phyloP scores from a whole-genome alignment of 116 monocot genomes.

The Iris pallida region DNA sequence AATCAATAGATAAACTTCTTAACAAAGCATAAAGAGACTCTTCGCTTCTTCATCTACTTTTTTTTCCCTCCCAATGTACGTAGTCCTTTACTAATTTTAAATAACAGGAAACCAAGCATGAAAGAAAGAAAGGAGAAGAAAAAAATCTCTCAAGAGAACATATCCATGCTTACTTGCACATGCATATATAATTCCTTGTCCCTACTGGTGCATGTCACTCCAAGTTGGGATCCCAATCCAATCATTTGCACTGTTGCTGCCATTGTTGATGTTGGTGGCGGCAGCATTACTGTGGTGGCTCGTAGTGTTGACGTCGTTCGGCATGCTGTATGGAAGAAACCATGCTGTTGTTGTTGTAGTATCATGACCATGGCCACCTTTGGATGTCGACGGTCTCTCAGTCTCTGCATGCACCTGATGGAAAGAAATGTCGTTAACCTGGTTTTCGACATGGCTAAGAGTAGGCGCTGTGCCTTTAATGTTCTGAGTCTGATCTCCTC shows the following conservation, averaged over 20 bases:
- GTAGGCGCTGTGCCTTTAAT: neutral
- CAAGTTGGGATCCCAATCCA: conserved; percentile 24
- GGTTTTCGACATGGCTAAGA: neutral
- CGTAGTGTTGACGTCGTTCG: too few species aligned
- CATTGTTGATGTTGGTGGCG: neutral
- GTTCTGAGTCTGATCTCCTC: neutral
- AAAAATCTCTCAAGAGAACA: too few species aligned
- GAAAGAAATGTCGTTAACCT: neutral
- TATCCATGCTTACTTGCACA: too few species aligned
- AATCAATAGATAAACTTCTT: too few species aligned
- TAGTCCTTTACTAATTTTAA: too few species aligned
- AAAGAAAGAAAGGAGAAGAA: too few species aligned
- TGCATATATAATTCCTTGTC: too few species aligned
- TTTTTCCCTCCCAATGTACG: too few species aligned
- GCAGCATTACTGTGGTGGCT: neutral
- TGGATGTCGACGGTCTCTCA: neutral
- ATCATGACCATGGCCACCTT: neutral
- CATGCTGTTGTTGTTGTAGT: conserved; percentile 10
- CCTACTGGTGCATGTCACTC: conserved; percentile 15
- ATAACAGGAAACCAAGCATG: too few species aligned
- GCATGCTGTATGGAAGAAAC: conserved; percentile 16
- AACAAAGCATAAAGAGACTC: too few species aligned
- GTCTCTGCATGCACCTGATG: neutral
- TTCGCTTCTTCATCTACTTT: too few species aligned
- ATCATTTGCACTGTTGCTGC: conserved; percentile 1